These are phyloP conservation scores for Leishmania turanica DNA, from an alignment of 208 protist species.

Conservation along the genomic window DNA sequence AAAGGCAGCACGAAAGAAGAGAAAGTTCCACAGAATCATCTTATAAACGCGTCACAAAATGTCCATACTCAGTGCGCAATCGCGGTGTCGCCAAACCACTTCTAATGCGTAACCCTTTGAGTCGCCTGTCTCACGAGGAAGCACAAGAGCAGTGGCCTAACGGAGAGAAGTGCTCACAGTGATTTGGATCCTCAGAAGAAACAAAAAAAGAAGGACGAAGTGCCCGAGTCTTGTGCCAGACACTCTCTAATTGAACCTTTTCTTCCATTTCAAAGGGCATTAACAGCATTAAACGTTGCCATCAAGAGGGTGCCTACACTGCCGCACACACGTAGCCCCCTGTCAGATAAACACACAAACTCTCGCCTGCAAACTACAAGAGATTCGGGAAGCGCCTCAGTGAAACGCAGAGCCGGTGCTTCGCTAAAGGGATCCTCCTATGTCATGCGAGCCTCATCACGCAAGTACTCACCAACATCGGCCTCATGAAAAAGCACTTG, in stretches of 20 bases:
- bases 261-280: not conserved
- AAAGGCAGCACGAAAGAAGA: not conserved
- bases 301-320: not conserved
- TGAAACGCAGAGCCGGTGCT: not conserved
- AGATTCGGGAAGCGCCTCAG: not conserved
- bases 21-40: not conserved
- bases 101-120: not conserved
- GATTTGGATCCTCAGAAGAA: not conserved
- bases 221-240: not conserved
- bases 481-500: slow-evolving; percentile 98
- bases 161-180: not conserved
- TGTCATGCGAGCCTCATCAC: slow-evolving; percentile 95
- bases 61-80: not conserved
- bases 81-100: not conserved
- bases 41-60: not conserved
- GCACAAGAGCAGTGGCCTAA: not conserved
- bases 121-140: no score
- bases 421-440: slow-evolving; percentile 25
- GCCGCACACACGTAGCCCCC: not conserved
- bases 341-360: not conserved
- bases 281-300: slow-evolving; percentile 12
- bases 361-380: not conserved
- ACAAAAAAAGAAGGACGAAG: not conserved
- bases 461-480: slow-evolving; percentile 98
- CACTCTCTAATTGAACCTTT: not conserved